Evolutionary conservation across 495 filamentous ascomycete species (phyloP).

Genomic region (Podospora pseudopauciseta): DNA sequence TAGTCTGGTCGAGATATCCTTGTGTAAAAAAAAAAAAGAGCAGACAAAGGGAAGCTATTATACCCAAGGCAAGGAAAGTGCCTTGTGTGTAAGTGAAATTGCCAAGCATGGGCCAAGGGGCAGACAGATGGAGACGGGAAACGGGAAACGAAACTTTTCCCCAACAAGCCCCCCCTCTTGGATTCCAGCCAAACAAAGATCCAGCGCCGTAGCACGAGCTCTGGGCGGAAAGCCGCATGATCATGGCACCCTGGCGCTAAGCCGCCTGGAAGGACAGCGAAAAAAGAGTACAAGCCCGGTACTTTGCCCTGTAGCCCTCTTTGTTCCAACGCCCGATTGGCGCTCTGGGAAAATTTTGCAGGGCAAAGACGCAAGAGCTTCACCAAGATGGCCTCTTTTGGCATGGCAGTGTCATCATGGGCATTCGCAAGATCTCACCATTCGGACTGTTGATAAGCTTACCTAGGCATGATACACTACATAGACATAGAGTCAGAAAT

Average conservation of each 20-base stretch:
- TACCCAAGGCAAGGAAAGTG: conserved; percentile 6
- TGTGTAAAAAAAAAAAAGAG: background rate
- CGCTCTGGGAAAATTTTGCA: background rate
- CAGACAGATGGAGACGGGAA: background rate
- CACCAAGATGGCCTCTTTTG: background rate
- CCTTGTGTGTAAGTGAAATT: conserved; percentile 7
- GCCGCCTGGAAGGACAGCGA: conserved; percentile 3
- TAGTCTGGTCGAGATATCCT: background rate
- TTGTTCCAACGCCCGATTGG: background rate
- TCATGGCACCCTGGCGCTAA: conserved; percentile 7
- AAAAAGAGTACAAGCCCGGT: background rate
- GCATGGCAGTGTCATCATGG: background rate
- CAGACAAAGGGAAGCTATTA: conserved; percentile 8
- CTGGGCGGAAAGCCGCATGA: conserved; percentile 18
- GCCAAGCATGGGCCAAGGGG: conserved; percentile 4
- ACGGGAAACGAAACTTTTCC: conserved; percentile 1
- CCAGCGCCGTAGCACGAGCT: conserved; percentile 14
- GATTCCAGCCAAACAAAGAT: conserved; percentile 15
- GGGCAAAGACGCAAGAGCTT: conserved; percentile 2
- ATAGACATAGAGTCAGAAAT: background rate
- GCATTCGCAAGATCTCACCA: background rate
- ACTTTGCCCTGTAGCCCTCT: background rate
- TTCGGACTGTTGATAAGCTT: too few relatives aligned
- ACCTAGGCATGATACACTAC: too few relatives aligned
- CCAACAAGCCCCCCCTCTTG: background rate